These are phyloP conservation scores for Nakazawaea laoshanensis DNA, from an alignment of 805 yeast genomes.

Conservation along the genomic window DNA sequence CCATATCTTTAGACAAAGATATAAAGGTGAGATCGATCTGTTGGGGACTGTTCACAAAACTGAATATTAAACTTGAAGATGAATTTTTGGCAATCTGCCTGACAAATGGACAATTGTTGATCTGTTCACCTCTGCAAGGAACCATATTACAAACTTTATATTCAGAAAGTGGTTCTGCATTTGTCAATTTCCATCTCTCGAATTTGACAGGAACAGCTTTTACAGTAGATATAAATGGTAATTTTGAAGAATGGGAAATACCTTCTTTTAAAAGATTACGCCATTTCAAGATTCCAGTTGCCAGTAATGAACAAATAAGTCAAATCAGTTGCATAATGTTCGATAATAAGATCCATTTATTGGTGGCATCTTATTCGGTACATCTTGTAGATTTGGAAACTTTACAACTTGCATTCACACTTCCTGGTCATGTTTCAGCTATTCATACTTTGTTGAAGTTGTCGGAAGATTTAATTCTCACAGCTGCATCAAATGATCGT, in stretches of 20 bases:
- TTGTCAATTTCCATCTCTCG: slow-evolving; percentile 42
- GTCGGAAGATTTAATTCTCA: slow-evolving; percentile 40
- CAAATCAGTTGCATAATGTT: slow-evolving; percentile 15
- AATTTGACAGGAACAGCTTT: slow-evolving; percentile 36
- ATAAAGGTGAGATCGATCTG: slow-evolving; percentile 36
- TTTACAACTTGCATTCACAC: slow-evolving; percentile 27
- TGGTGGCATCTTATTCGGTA: slow-evolving; percentile 63
- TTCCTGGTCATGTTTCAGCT: slow-evolving; percentile 74
- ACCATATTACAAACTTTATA: slow-evolving; percentile 44
- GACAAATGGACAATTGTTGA: slow-evolving; percentile 51
- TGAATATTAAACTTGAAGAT: slow-evolving; percentile 23
- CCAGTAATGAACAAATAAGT: slow-evolving; percentile 13
- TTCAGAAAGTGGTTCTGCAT: slow-evolving; percentile 35
- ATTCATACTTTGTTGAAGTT: slow-evolving; percentile 40
- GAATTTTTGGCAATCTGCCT: slow-evolving; percentile 53
- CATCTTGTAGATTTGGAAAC: slow-evolving; percentile 37
- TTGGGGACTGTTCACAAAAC: slow-evolving; percentile 35
- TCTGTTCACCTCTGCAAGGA: slow-evolving; percentile 62
- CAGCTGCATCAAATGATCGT: slow-evolving; percentile 74
- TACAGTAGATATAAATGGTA: slow-evolving; percentile 52
- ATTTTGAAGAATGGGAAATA: slow-evolving; percentile 55
- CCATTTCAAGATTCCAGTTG: slow-evolving; percentile 24
- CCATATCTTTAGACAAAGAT: slow-evolving; percentile 45
- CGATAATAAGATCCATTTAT: slow-evolving; percentile 30
- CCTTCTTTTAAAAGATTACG: slow-evolving; percentile 30